Base-by-base conservation (phyloP, 495 filamentous ascomycete genomes). In the Penicillium ucsense region DNA sequence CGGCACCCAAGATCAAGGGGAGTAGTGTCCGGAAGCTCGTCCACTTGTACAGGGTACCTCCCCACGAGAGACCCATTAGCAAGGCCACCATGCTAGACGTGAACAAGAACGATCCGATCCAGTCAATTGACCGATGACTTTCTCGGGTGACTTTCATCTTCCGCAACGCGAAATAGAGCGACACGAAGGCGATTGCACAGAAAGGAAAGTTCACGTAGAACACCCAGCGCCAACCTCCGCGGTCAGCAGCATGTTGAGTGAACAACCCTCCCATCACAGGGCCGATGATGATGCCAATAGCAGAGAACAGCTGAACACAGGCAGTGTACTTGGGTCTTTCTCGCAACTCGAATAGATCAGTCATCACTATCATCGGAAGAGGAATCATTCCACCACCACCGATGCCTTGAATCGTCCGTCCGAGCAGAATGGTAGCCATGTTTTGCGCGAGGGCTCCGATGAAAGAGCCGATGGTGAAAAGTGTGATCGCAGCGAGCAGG, bases 371-470 rank as follows among this genome's bases (percentile, higher is more conserved):
- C 41, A 64, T 47, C 20, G 54, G 51, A 35, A 66, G 33, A 8
- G 54, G 53, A 10, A 61, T 53, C 11, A 71, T 53, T 12, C 67
- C 61, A 6, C 68, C 65, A n/a, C 63, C 61, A 0, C 64, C 72
- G 8, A 73, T 51, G 6, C 73, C 73, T 29, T 72, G 61, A 11
- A 74, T 55, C 1, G 57, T 62, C 8, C 73, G 64, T 40, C 67
- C 70, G 8, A 55, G 50, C 9, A 75, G 60, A 6, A 76, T 51
- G 32, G 56, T 56, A 9, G 59, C 55, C 5, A 64, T 38, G 20
- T 53, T 63, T 31, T 63, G 44, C 8, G 73, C 66, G 38, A 66
- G 58, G 4, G 56, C 66, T 45, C 62, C 64, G 6, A 75, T 59
- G 43, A 74, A 43, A 6, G 69, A 61, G 8, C 74, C 61, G 4